Evolutionary conservation across 2,329 filamentous ascomycete species (phyloP), one percentile per base, ranked within the genome.

Genomic region (Ophiocordyceps unilateralis): DNA sequence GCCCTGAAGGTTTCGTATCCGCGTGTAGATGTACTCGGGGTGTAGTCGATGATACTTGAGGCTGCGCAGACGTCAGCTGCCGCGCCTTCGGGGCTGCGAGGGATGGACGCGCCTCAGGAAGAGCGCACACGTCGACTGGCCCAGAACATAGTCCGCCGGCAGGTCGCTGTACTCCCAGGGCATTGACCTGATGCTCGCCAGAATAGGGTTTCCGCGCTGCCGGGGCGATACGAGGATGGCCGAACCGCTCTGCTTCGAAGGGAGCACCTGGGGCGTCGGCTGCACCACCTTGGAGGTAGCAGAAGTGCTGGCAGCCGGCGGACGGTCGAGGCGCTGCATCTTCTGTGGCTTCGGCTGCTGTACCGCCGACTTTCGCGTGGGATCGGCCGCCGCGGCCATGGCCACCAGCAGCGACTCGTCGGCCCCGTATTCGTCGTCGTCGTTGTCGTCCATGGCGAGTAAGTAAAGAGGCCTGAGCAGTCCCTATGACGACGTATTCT

Each of bases 131-230:
- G 88, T 93, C 0, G 87, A 93, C 37, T 74, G 58, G 0, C 91
- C 89, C 21, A 96, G 69, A 9, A 89, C 81, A 59, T 93, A 98
- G 63, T 98, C 91, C 26, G 89, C 85, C 1, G 83, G 81, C n/a
- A 94, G 94, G 55, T 96, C 89, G 47, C 85, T 88, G 61, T 94
- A 96, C 62, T 98, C 91, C 91, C 91, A 98, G 0, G 87, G 76
- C 45, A 93, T 70, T 1, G 82, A 79, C 46, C 81, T 80, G 52
- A 98, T 75, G 60, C 81, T 77, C 43, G 84, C 82, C 24, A 98
- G 67, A 41, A 96, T 83, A 0, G 91, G 91, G 53, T 98, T 98
- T 47, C 89, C 91, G 61, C 93, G 93, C 60, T 98, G 88, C 36
- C 88, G 78, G 15, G 85, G 81, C 30, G 88, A 95, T 24, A 96